phyloP scores from a whole-genome alignment of 345 rosid species.

The Xanthoceras sorbifolium region DNA sequence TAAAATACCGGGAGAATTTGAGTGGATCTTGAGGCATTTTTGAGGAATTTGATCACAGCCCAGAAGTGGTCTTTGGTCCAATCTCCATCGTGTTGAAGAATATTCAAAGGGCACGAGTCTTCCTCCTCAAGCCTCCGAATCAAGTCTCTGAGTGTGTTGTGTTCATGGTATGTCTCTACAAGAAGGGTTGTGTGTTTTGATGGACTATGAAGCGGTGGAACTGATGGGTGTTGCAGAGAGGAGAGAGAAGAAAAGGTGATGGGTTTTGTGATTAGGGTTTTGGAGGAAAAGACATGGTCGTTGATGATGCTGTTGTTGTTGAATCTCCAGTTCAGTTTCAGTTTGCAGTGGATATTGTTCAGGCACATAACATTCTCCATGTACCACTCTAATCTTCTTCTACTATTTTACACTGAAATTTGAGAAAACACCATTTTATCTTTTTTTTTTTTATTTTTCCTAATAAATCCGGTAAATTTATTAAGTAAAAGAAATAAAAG shows the following conservation, averaged over 20 bases:
- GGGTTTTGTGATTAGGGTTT: slow-evolving; percentile 29
- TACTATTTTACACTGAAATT: no score
- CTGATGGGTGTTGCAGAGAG: slow-evolving; percentile 18
- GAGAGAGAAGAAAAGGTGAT: slow-evolving; percentile 9
- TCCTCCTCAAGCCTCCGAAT: slow-evolving; percentile 36
- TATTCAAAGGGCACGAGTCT: slow-evolving; percentile 45
- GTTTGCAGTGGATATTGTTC: background rate
- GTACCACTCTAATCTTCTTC: background rate
- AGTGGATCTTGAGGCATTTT: slow-evolving; percentile 40
- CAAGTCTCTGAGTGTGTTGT: slow-evolving; percentile 40
- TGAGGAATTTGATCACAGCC: slow-evolving; percentile 58
- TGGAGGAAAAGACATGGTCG: background rate
- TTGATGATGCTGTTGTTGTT: no score
- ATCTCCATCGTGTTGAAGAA: slow-evolving; percentile 64
- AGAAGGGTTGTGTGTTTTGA: slow-evolving; percentile 42
- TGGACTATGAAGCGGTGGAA: slow-evolving; percentile 21
- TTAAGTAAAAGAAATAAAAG: no score
- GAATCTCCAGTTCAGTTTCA: background rate
- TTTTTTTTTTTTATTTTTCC: no score
- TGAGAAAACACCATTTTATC: no score
- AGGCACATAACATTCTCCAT: background rate
- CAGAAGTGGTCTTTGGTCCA: slow-evolving; percentile 69
- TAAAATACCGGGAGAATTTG: slow-evolving; percentile 59
- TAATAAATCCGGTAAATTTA: no score
- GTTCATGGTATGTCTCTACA: slow-evolving; percentile 45